Evolutionary conservation across 2,329 filamentous ascomycete genomes (phyloP), one percentile per base, ranked within the genome.

Genomic region (Xylaria sp.): DNA sequence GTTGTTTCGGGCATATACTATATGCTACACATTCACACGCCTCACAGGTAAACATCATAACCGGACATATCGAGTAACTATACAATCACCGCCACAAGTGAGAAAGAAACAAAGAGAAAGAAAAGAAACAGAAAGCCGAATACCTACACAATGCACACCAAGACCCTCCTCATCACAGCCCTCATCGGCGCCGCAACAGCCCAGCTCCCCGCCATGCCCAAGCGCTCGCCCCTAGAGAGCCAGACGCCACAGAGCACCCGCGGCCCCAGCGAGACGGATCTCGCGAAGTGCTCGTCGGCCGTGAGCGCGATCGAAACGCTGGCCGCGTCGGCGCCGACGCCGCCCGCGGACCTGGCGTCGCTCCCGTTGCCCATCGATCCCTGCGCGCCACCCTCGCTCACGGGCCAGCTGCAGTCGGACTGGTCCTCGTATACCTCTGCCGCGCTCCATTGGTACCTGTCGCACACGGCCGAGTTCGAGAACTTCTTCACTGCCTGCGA

Each of bases 341-440:
- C 73, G 6, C 70, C 76, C 2, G 43, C 71, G 15, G 71, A 70
- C 12, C 62, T 77, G 13, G 7, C 67, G 28, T 13, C 48, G 13
- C 41, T 10, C 23, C 61, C 64, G 3, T 43, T 65, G 56, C 59
- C 67, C 10, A 33, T 66, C 15, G 71, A 76, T 64, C 74, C 76
- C 15, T 78, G 76, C 66, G 71, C 57, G 36, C 67, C 72, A 0
- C 73, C 73, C 1, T 52, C 57, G 3, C 69, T 76, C 63, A 74
- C 72, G 33, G 75, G 75, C 66, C 57, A 65, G 46, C 67, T 69
- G 2, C 39, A 64, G 20, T 62, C 72, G 8, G 68, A 75, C 25
- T 77, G 68, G 57, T 36, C 10, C 13, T 71, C 73, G 10, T 78
- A 76, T 67, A 73, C 71, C 1, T 67, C 69, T 18, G 66, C 63